Base-by-base conservation (phyloP, 306 rosid species). In the Castanopsis chinensis region DNA sequence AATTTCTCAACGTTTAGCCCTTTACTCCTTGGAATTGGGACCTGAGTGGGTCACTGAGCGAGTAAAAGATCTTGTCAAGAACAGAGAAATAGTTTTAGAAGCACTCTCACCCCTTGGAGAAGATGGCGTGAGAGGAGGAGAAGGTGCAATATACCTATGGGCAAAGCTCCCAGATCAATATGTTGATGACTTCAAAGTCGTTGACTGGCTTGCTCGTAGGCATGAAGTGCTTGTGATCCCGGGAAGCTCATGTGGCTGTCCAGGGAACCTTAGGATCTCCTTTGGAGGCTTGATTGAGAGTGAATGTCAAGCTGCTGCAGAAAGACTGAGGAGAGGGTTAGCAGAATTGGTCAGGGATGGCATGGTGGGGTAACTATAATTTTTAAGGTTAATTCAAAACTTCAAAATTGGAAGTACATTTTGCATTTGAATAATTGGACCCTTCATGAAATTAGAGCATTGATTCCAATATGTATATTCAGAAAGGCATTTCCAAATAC, bases 101-200 rank as follows among this genome's bases (percentile, higher is more conserved):
- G 98, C 98, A 0, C 93, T 95, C 12, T 84, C 98, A 1, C 90
- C 93, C 63, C 97, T 96, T 0, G 99, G 97, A 68, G 79, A 85
- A 80, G 90, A 87, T 33, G 86, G 89, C n/a, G 94, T 93, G 17
- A 96, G 88, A 85, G 99, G 99, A 74, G 99, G 99, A 53, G 94
- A 96, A 78, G 99, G 98, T 59, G 97, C 99, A 14, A 89, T 96
- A 61, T 96, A 96, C 89, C 75, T 96, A 11, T 96, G 97, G 97
- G 98, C 97, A 25, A 96, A 96, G 94, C 97, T 96, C 33, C 99
- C 99, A 0, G 89, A 86, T 1, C 70, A 85, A 27, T 87, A 77
- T 14, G 72, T 63, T 0, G 70, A 94, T 4, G 99, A 96, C 78
- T 79, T 78, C 27, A 78, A 87, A n/a, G 91, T 93, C 5, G 98